Conservation (phyloP, 1,139 yeast species). For the Kodamaea sp. region DNA sequence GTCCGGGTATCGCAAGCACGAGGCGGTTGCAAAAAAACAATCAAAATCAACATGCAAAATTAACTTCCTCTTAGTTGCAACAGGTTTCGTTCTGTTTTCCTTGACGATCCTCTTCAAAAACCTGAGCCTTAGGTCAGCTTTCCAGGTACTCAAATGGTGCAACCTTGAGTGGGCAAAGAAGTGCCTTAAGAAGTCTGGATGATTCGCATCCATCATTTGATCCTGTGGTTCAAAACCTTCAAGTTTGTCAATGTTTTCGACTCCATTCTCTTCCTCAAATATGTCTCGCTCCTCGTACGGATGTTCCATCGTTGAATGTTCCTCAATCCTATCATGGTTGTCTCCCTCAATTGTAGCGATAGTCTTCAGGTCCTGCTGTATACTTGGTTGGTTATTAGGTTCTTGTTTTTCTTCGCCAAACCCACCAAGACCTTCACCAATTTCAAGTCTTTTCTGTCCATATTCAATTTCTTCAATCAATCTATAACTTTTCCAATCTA, state of each 20-base stretch:
- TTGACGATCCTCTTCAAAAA: constrained; percentile 49
- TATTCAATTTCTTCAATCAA: constrained; percentile 53
- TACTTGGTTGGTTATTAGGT: constrained; percentile 5
- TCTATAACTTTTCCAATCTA: constrained; percentile 70
- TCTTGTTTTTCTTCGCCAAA: too few species aligned
- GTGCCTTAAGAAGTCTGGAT: constrained; percentile 69
- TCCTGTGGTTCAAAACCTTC: constrained; percentile 7
- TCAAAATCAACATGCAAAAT: constrained; percentile 89
- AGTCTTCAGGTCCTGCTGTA: constrained; percentile 7
- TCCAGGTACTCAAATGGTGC: constrained; percentile 89
- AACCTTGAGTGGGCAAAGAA: constrained; percentile 82
- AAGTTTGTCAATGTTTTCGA: constrained; percentile 4
- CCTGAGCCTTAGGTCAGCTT: constrained; percentile 66
- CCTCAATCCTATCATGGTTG: constrained; percentile 4
- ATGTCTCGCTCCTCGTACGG: constrained; percentile 11
- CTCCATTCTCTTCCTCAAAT: constrained; percentile 2
- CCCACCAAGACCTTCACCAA: too few species aligned
- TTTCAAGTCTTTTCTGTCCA: constrained; percentile 47
- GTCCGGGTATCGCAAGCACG: constrained; percentile 59
- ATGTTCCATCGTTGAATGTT: constrained; percentile 20
- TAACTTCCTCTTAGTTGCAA: constrained; percentile 17
- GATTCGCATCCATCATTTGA: constrained; percentile 56
- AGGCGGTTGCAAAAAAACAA: constrained; percentile 89
- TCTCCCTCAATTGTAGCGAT: constrained; percentile 7
- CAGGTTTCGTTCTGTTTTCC: constrained; percentile 10